These are phyloP conservation scores for Sporothrix pseudoabietina DNA, from an alignment of 2,329 filamentous ascomycete species.

Conservation along the genomic window DNA sequence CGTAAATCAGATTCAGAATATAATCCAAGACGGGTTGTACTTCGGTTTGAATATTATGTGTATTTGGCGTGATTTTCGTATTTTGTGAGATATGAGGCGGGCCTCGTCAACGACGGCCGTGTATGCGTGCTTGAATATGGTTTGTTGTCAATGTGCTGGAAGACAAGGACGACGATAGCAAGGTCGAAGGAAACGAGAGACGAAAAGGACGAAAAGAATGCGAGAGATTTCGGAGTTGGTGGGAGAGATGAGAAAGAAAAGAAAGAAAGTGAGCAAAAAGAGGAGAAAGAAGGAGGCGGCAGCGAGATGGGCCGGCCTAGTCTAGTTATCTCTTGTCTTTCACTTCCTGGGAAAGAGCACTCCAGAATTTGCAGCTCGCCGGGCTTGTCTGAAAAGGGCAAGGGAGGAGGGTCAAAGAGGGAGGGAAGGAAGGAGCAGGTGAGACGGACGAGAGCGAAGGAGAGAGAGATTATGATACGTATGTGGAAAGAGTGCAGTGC, in stretches of 20 bases:
- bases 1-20: neutral
- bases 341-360: neutral
- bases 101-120: slow-evolving; percentile 21
- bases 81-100: slow-evolving; percentile 22
- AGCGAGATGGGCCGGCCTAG: slow-evolving; percentile 20
- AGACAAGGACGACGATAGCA: neutral
- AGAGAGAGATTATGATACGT: neutral
- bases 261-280: neutral
- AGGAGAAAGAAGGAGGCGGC: slow-evolving; percentile 6
- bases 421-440: slow-evolving; percentile 12
- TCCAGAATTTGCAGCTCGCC: slow-evolving; percentile 15
- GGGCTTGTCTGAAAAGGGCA: slow-evolving; percentile 30
- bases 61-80: neutral
- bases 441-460: slow-evolving; percentile 11
- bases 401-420: neutral
- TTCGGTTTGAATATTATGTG: slow-evolving; percentile 14
- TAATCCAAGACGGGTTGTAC: neutral
- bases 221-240: neutral
- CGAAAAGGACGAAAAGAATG: neutral
- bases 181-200: neutral
- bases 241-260: neutral
- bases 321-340: slow-evolving; percentile 14
- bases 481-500: neutral
- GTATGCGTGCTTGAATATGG: neutral
- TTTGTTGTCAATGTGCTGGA: neutral